Conservation (phyloP, 75 land plant genomes). For the Picea sitchensis region DNA sequence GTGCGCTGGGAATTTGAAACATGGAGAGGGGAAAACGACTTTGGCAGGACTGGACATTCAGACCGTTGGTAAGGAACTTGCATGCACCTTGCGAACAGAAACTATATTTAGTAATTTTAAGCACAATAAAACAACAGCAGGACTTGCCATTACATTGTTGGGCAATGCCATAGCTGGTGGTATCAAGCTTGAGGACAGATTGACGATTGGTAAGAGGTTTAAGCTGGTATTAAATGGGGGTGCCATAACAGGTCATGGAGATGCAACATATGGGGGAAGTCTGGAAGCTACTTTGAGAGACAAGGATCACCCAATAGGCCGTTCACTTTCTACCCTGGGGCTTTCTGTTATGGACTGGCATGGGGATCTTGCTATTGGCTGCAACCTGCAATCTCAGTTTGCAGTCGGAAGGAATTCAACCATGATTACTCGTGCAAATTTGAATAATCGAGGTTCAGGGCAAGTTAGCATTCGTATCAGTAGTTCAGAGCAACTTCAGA, state of each 20-base stretch:
- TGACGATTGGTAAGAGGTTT: slow-evolving; percentile 69
- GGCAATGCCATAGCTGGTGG: slow-evolving; percentile 85
- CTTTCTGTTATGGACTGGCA: slow-evolving; percentile 88
- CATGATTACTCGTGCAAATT: slow-evolving; percentile 59
- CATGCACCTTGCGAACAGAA: slow-evolving; percentile 77
- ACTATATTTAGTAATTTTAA: slow-evolving; percentile 78
- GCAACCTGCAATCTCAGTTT: slow-evolving; percentile 78
- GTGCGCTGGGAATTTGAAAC: slow-evolving; percentile 79
- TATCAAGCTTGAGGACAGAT: slow-evolving; percentile 76
- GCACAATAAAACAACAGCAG: slow-evolving; percentile 75
- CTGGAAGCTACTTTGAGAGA: slow-evolving; percentile 58
- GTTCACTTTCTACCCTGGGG: slow-evolving; percentile 59
- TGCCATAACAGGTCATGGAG: slow-evolving; percentile 65
- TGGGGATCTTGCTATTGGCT: slow-evolving; percentile 90
- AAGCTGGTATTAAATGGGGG: slow-evolving; percentile 79
- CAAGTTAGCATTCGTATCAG: slow-evolving; percentile 76
- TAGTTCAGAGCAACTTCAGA: slow-evolving; percentile 82
- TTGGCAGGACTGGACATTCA: slow-evolving; percentile 86
- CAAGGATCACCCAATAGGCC: slow-evolving; percentile 67
- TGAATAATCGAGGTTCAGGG: slow-evolving; percentile 86
- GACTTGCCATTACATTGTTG: slow-evolving; percentile 60
- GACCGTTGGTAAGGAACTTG: slow-evolving; percentile 79
- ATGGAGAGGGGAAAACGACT: slow-evolving; percentile 71
- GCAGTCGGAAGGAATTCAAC: slow-evolving; percentile 61
- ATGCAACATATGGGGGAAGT: slow-evolving; percentile 90